A percentile compares a stretch with the other conserved stretches of the same genome.
Conservation (phyloP, 108 stramenopile genomes). For the Pseudonitzschia delicatissima region DNA sequence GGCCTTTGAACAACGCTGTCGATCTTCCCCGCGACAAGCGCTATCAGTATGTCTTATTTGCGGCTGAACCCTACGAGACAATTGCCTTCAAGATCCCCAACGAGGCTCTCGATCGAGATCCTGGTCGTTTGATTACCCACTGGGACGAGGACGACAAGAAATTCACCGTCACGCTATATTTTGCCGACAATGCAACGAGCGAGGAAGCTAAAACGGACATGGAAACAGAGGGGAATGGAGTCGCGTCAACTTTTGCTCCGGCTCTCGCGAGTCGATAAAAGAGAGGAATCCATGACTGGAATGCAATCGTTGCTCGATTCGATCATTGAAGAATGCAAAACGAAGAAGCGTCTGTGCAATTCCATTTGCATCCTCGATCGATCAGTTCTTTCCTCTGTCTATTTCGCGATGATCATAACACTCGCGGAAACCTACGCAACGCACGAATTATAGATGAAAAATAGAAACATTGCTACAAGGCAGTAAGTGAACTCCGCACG, state of each 20-base stretch:
- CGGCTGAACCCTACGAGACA: slow-evolving; percentile 99
- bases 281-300: too few relatives aligned
- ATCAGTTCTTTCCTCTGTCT: too few relatives aligned
- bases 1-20: slow-evolving; percentile 97
- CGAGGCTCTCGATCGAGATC: slow-evolving; percentile 88
- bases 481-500: too few relatives aligned
- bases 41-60: slow-evolving; percentile 96
- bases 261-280: background rate
- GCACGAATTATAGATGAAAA: too few relatives aligned
- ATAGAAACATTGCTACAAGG: too few relatives aligned
- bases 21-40: slow-evolving; percentile 93
- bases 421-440: too few relatives aligned
- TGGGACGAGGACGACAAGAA: slow-evolving; percentile 92
- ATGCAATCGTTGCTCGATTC: too few relatives aligned
- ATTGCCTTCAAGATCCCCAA: slow-evolving; percentile 99
- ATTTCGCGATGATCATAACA: too few relatives aligned
- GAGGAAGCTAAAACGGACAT: background rate
- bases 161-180: slow-evolving; percentile 90
- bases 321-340: too few relatives aligned
- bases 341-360: too few relatives aligned
- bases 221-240: background rate
- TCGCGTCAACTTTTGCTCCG: background rate
- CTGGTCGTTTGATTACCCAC: slow-evolving; percentile 91
- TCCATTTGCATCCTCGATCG: too few relatives aligned
- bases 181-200: slow-evolving; percentile 14